Percentiles rank a stretch among this genome's conserved stretches.
These are phyloP conservation scores for Pterothamnion heteromorphum DNA, from an alignment of 31 red algal species.

Conservation along the genomic window DNA sequence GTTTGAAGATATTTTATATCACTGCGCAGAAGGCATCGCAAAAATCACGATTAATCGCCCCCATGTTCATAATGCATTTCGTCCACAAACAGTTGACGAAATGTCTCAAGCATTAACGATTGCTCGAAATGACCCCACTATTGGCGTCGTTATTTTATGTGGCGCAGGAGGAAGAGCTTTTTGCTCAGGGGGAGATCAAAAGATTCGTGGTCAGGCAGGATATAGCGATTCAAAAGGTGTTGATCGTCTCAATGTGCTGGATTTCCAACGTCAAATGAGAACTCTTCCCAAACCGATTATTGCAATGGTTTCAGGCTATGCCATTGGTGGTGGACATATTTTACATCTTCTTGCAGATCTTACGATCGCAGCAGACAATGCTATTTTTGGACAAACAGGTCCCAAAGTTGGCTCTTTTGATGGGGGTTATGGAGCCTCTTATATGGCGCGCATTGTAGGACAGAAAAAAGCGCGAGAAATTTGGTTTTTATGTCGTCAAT, in stretches of 20 bases:
- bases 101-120: slow-evolving; percentile 57
- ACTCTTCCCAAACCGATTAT: slow-evolving; percentile 83
- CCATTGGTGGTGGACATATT: slow-evolving; percentile 91
- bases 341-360: slow-evolving; percentile 84
- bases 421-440: slow-evolving; percentile 70
- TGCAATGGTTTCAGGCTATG: slow-evolving; percentile 86
- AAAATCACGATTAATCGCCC: slow-evolving; percentile 77
- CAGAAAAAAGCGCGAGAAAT: slow-evolving; percentile 87
- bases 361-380: slow-evolving; percentile 83
- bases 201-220: slow-evolving; percentile 62
- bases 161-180: slow-evolving; percentile 68
- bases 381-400: slow-evolving; percentile 79
- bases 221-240: slow-evolving; percentile 68
- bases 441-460: slow-evolving; percentile 72
- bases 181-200: slow-evolving; percentile 84
- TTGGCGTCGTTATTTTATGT: slow-evolving; percentile 71
- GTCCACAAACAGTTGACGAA: slow-evolving; percentile 67
- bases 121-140: slow-evolving; percentile 57
- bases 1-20: slow-evolving; percentile 47
- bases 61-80: slow-evolving; percentile 71
- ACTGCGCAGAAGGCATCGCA: slow-evolving; percentile 54
- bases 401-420: slow-evolving; percentile 82
- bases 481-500: slow-evolving; percentile 78
- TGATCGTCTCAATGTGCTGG: slow-evolving; percentile 66
- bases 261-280: slow-evolving; percentile 73